Evolutionary conservation across 768 basidiomycete species (phyloP), one percentile per base, ranked within the genome.

Genomic region (Leccinum incarnatum): DNA sequence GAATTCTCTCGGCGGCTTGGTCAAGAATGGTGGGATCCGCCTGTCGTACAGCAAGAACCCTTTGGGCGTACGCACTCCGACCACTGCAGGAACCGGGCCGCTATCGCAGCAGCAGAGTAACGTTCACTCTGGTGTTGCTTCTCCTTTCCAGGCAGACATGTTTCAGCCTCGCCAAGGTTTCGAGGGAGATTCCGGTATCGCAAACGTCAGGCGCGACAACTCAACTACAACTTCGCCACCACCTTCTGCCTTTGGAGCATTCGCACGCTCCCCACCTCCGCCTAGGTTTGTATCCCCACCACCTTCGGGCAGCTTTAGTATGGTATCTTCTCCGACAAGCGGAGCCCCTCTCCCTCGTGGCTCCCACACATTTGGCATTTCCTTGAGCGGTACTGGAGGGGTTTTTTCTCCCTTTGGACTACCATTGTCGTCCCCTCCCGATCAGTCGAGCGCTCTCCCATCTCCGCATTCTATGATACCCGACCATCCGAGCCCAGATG

Each of bases 31-130:
- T 45, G 92, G 93, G n/a, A 98, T 99, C 60, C 87, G 97, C 42
- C 76, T 99, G 55, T 97, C 95, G 7, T 99, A 96, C 75, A 96
- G 94, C 76, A 98, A 97, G 83, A 97, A 98, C 72, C 95, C 95
- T 7, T 81, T 98, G n/a, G 95, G 95, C 49, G 89, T 93, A 53
- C 87, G 91, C 51, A 91, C 89, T 8, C 87, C 90, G 11, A 89
- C 87, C 14, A 86, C 83, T 65, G 79, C 81, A 30, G 59, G 66
- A 25, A 55, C 63, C 15, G 66, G 65, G 15, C 49, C 72, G 40
- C 62, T 65, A 25, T 65, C 61, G 45, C 72, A 74, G 54, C 71
- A 68, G n/a, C 70, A 72, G 34, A 53, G 51, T 42, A 59, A 23
- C 29, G 23, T 50, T 50, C 72, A 69, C n/a, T 59, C 64, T 3